These are phyloP conservation scores for Cardiospermum halicacabum DNA, from an alignment of 345 rosid species.

Conservation along the genomic window DNA sequence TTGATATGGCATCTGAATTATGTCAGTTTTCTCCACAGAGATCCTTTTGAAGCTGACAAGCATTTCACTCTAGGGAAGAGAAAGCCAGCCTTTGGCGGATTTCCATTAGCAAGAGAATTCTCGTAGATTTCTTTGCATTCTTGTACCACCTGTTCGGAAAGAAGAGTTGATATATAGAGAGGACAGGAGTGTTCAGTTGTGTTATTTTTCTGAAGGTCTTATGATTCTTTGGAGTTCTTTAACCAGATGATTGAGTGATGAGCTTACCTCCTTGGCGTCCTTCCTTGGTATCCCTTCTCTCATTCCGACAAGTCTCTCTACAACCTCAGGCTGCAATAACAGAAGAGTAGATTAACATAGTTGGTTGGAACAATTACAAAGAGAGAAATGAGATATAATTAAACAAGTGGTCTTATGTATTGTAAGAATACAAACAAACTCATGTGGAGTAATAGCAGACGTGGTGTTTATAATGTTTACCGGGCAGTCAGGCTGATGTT, in stretches of 20 bases:
- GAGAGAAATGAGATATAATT: not conserved
- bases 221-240: not conserved
- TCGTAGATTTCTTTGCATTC: conserved; percentile 96
- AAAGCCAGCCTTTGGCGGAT: conserved; percentile 80
- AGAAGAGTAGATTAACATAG: not conserved
- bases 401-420: not conserved
- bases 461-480: conserved; percentile 32
- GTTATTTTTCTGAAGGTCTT: not conserved
- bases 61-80: conserved; percentile 82
- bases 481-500: conserved; percentile 98
- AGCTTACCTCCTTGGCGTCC: conserved; percentile 91
- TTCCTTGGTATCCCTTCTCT: conserved; percentile 97
- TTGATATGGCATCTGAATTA: conserved; percentile 11
- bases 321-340: conserved; percentile 77
- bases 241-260: not conserved
- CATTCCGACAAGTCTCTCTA: conserved; percentile 90
- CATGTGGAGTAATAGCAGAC: conserved; percentile 14
- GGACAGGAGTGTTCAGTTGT: not conserved
- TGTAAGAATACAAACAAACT: not conserved
- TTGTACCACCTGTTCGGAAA: conserved; percentile 67
- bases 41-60: conserved; percentile 64
- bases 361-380: not conserved
- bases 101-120: conserved; percentile 78
- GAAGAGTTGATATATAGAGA: not conserved
- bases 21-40: conserved; percentile 70